A percentile compares a stretch with the other conserved stretches of the same genome.
Conservation (phyloP, 2,329 filamentous ascomycete genomes). For the Pseudogymnoascus sp. region DNA sequence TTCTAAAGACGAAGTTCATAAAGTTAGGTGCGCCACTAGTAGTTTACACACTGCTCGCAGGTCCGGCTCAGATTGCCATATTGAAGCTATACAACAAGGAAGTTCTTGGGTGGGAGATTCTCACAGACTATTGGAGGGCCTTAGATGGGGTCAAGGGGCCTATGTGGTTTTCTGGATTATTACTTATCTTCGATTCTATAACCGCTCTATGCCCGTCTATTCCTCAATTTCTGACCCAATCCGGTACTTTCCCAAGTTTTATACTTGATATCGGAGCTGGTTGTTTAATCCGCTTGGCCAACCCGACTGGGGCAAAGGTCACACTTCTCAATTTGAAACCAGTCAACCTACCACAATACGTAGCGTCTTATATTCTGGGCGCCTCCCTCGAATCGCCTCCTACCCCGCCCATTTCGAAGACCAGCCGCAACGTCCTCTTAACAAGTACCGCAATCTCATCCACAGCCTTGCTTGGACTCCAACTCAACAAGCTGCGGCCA, state of each 20-base stretch:
- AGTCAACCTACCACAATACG: not conserved
- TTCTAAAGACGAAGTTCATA: slow-evolving; percentile 8
- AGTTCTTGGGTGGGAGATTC: not conserved
- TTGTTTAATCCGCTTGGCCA: not conserved
- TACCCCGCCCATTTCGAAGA: not conserved
- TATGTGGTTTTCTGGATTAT: not conserved
- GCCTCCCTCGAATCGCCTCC: not conserved
- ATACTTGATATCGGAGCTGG: not conserved
- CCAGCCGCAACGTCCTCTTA: not conserved
- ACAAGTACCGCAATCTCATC: not conserved
- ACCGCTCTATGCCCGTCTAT: not conserved
- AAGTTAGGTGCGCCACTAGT: slow-evolving; percentile 8
- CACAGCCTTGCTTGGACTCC: not conserved
- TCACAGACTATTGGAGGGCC: not conserved
- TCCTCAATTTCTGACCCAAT: not conserved
- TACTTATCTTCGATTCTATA: not conserved
- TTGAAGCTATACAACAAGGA: not conserved
- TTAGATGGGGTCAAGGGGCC: not conserved
- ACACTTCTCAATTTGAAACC: not conserved
- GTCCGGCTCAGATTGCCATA: slow-evolving; percentile 5
- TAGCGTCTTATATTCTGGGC: not conserved
- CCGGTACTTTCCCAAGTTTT: not conserved
- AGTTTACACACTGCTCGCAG: slow-evolving; percentile 8
- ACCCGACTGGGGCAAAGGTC: not conserved
- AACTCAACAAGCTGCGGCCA: not conserved